These are phyloP conservation scores for Crithidia thermophila DNA, from an alignment of 208 protist genomes.

Conservation along the genomic window DNA sequence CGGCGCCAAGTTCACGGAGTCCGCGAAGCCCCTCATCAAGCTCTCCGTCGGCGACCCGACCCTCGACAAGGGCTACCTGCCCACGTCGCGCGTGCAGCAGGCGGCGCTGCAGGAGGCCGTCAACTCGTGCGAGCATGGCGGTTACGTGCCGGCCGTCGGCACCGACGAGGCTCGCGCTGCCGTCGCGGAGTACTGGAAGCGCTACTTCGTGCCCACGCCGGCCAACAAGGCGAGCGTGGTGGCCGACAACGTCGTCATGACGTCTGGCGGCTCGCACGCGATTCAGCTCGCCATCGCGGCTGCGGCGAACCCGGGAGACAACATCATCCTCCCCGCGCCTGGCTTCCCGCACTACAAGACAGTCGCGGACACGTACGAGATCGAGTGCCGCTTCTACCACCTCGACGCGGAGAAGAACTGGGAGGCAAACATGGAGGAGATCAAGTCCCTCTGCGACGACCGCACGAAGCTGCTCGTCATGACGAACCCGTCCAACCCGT, in stretches of 20 bases:
- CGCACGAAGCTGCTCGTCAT: constrained; percentile 89
- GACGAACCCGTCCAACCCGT: constrained; percentile 96
- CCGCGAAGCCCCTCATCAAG: constrained; percentile 38
- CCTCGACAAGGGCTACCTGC: constrained; percentile 71
- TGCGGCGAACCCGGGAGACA: constrained; percentile 81
- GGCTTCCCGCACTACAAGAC: constrained; percentile 95
- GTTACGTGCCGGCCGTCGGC: constrained; percentile 64
- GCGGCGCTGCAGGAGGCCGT: constrained; percentile 58
- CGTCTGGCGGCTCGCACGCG: constrained; percentile 86
- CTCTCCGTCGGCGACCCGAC: constrained; percentile 77
- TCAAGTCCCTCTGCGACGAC: constrained; percentile 71
- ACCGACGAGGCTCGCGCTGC: constrained; percentile 45
- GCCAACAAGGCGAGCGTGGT: constrained; percentile 25
- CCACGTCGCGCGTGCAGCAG: constrained; percentile 35
- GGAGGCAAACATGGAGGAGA: constrained; percentile 83
- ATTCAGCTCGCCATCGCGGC: constrained; percentile 84
- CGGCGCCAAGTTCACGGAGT: constrained; percentile 56
- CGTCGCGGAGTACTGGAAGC: constrained; percentile 55
- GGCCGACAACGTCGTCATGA: constrained; percentile 72
- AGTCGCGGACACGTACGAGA: constrained; percentile 68
- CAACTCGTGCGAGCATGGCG: constrained; percentile 42
- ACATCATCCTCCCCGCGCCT: constrained; percentile 91
- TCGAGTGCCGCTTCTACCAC: constrained; percentile 79
- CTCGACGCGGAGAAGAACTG: constrained; percentile 85
- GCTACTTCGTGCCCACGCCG: constrained; percentile 26